Conservation (phyloP, 1,139 yeast species). For the Schizosaccharomyces versatilis region DNA sequence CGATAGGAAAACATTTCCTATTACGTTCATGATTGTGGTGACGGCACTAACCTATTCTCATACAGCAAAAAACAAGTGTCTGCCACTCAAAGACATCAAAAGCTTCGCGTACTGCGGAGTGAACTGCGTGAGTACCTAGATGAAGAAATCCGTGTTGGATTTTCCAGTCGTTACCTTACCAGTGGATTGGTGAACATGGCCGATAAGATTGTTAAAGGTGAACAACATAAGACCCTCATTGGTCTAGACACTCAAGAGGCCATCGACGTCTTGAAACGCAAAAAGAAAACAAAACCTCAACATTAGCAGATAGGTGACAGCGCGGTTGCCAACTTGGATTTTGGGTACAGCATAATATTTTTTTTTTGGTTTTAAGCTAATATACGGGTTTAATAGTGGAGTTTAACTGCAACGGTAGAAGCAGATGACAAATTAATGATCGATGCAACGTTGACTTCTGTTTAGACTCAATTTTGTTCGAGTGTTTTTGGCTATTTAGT, state of each 20-base stretch:
- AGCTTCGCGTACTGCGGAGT: constrained; percentile 22
- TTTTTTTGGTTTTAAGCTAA: too few species aligned
- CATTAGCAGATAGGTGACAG: too few species aligned
- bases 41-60: neutral
- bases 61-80: neutral
- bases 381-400: too few species aligned
- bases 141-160: constrained; percentile 41
- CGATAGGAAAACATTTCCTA: neutral
- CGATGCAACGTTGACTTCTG: too few species aligned
- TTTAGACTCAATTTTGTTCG: too few species aligned
- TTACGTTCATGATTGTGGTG: neutral
- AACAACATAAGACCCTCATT: constrained; percentile 43
- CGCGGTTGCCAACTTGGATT: too few species aligned
- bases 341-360: too few species aligned
- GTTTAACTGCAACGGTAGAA: too few species aligned
- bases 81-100: neutral
- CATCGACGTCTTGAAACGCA: constrained; percentile 35
- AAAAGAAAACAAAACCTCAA: constrained; percentile 15
- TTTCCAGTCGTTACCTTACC: constrained; percentile 36
- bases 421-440: too few species aligned
- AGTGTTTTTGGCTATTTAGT: too few species aligned
- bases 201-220: constrained; percentile 53
- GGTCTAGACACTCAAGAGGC: constrained; percentile 57
- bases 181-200: constrained; percentile 73
- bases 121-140: constrained; percentile 37